A percentile compares a stretch with the other conserved stretches of the same genome.
Evolutionary conservation across 768 basidiomycete genomes (phyloP).

Genomic region (Auriscalpium microsporum): DNA sequence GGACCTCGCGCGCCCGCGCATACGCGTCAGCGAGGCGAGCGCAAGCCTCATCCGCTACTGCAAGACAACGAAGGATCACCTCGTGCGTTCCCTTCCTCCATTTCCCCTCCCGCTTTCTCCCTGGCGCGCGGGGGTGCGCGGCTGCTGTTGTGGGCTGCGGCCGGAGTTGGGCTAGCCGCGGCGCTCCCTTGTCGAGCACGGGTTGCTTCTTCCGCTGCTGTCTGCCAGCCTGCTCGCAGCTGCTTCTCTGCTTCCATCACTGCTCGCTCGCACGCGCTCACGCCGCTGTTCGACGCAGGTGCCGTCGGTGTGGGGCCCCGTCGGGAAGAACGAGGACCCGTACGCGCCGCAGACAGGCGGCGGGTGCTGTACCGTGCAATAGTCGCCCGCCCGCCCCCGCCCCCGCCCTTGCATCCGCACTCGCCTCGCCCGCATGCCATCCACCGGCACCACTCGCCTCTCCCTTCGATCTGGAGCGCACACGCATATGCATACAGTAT

Average conservation of each 20-base stretch:
- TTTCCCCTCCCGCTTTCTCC: not conserved
- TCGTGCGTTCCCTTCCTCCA: conserved; percentile 31
- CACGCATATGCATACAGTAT: not conserved
- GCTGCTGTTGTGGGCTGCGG: no score
- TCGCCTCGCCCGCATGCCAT: not conserved
- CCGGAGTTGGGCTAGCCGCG: no score
- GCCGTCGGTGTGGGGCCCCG: conserved; percentile 94
- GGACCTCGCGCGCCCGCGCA: conserved; percentile 62
- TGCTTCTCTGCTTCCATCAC: not conserved
- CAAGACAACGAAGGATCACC: conserved; percentile 64
- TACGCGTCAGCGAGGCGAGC: conserved; percentile 66
- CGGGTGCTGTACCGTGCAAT: conserved; percentile 2
- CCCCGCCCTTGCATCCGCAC: not conserved
- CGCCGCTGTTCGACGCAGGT: conserved; percentile 39
- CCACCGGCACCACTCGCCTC: not conserved
- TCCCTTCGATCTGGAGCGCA: not conserved
- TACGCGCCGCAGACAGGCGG: conserved; percentile 51
- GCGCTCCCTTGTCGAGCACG: no score
- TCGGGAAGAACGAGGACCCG: conserved; percentile 85
- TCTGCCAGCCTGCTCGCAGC: not conserved
- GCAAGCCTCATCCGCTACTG: conserved; percentile 66
- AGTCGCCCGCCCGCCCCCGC: not conserved
- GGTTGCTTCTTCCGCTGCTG: no score
- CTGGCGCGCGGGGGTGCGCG: no score
- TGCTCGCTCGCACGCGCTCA: not conserved